Evolutionary conservation across 108 stramenopile species (phyloP).

Genomic region (Fragilaria crotonensis): DNA sequence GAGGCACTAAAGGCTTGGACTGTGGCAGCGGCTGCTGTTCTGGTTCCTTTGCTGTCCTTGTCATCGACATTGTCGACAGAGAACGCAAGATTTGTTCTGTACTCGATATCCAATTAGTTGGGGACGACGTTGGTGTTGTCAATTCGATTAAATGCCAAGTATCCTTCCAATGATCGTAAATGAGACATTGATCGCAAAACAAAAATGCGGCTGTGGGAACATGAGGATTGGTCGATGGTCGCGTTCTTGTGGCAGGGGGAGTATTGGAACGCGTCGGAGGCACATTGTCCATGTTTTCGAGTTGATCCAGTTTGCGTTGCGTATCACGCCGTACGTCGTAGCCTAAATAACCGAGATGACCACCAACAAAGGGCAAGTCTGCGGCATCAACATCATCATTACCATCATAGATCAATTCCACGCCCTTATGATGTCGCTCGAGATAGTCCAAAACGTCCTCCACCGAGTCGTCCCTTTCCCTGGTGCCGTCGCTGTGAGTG

Average conservation of each 20-base stretch:
- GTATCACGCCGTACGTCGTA: conserved; percentile 80
- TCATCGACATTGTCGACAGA: not conserved
- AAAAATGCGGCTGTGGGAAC: conserved; percentile 75
- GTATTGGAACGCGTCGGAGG: not conserved
- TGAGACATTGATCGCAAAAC: conserved; percentile 56
- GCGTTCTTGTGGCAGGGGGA: not conserved
- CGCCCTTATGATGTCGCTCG: no score
- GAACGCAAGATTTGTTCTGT: conserved; percentile 13
- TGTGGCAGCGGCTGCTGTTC: not conserved
- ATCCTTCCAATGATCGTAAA: conserved; percentile 61
- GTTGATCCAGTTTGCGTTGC: conserved; percentile 29
- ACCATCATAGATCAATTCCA: no score
- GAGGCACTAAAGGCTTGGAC: not conserved
- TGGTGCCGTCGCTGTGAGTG: no score
- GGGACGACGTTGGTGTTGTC: conserved; percentile 11
- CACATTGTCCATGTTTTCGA: conserved; percentile 12
- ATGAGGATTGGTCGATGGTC: conserved; percentile 10
- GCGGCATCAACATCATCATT: no score
- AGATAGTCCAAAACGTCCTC: no score
- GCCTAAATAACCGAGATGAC: conserved; percentile 72
- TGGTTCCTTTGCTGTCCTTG: not conserved
- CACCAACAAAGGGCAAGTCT: no score
- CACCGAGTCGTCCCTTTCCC: no score
- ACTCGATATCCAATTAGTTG: conserved; percentile 50
- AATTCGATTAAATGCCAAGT: conserved; percentile 66